Evolutionary conservation across 1,284 basidiomycete species (phyloP).

Genomic region (Trichosporon ovoides): DNA sequence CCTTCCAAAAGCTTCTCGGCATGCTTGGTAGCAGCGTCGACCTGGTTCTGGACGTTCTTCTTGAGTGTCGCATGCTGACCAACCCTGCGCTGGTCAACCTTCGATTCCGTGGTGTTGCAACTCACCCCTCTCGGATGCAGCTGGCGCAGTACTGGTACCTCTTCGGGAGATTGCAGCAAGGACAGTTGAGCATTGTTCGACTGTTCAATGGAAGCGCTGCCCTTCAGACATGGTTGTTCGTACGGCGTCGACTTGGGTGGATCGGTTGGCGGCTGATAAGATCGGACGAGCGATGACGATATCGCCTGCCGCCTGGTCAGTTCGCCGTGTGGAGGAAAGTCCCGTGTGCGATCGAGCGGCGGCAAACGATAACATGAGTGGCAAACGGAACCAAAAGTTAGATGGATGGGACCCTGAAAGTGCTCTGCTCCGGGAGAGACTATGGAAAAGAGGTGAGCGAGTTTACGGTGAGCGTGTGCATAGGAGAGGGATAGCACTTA

Average conservation of each 20-base stretch:
- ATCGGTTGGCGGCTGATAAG: too few species aligned
- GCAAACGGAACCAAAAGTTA: too few species aligned
- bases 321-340: neutral
- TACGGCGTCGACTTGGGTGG: too few species aligned
- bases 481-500: too few species aligned
- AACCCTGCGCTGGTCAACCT: conserved; percentile 14
- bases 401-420: too few species aligned
- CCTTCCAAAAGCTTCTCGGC: conserved; percentile 17
- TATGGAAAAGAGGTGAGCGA: too few species aligned
- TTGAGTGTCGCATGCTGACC: conserved; percentile 14
- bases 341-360: neutral
- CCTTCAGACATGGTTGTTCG: neutral
- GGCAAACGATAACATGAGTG: neutral
- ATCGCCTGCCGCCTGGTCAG: neutral
- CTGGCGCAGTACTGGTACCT: conserved; percentile 27
- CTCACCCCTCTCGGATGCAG: conserved; percentile 37
- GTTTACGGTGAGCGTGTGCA: too few species aligned
- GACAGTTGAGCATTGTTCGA: conserved; percentile 16
- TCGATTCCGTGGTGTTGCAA: neutral
- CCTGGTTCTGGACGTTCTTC: conserved; percentile 15
- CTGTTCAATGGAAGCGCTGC: neutral
- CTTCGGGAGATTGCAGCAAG: conserved; percentile 28
- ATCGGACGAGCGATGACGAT: conserved; percentile 1
- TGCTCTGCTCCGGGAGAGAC: too few species aligned
- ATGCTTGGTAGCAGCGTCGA: conserved; percentile 13